Base-by-base conservation (phyloP, 1,139 yeast species). In the Candida frijolesensis region DNA sequence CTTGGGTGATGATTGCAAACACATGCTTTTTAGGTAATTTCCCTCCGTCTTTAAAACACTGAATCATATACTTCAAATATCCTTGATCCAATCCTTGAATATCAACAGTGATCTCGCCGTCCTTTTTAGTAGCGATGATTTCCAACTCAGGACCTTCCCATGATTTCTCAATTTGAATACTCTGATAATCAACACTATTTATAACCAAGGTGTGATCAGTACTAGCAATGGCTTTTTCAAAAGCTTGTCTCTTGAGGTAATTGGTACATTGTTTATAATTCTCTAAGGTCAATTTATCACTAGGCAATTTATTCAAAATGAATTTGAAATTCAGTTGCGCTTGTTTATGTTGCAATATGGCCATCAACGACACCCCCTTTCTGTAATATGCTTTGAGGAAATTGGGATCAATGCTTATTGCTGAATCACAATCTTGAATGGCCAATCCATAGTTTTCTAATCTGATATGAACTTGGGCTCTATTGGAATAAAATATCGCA, bases 391-490 rank as follows among this genome's bases (percentile, higher is more conserved):
- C 94, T 67, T 94, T 94, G 46, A 84, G 71, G 63, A 89, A 88
- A 41, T 73, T 65, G 0, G 86, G 80, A 63, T 94, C 91, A 11
- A 86, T 64, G 46, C 76, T 78, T 46, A 94, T 74, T 0, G 98
- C 92, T 45, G 71, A 69, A 38, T 85, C 80, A 59, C 96, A 87
- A 65, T 92, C 97, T 15, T 70, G 74, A 4, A 92, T 80, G 1
- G 97, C 96, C 46, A 83, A 76, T 1, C 97, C 98, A 66, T 87
- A 92, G 60, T 85, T 86, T 64, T 94, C 99, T 50, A 85, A 69
- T 64, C 89, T 89, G 63, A 92, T 83, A 58, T 91, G 86, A 1
- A 90, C 96, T 56, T 90, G 96, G 0, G 99, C 97, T 56, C 97
- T 76, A 70, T 94, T 94, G 30, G 97, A 85, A 65, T 73, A 89